Base-by-base conservation (phyloP, 2,329 filamentous ascomycete genomes). In the Aspergillus pseudoterreus region DNA sequence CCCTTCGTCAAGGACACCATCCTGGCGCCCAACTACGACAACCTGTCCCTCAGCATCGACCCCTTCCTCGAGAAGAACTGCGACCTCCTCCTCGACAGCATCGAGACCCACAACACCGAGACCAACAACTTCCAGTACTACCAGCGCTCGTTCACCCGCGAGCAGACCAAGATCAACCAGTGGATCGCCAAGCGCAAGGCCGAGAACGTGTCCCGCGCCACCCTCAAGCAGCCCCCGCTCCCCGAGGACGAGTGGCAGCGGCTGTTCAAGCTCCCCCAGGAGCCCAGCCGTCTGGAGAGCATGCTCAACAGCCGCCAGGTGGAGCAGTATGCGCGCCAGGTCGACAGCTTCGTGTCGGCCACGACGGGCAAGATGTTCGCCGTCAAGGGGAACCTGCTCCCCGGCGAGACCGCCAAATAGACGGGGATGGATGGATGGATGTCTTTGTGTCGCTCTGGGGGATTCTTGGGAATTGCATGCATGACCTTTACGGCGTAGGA, bases 91-190 rank as follows among this genome's bases (percentile, higher is more conserved):
- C 85, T 97, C 57, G 94, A 99, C 69, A 91, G 88, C 79, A 96
- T 99, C 71, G 94, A 99, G 80, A 87, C 88, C 50, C 94, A 99
- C 80, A 94, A 97, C 78, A 96, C 92, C 54, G 94, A 99, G 76
- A 87, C 95, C 71, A 97, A 97, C 84, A 99, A 99, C 82, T 94
- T 95, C 79, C 92, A 96, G 75, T 90, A 88, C 82, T 96, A 96
- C 80, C 91, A 96, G 78, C 85, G 94, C 66, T 91, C 95, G 68
- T 82, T 97, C 52, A 87, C 86, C 49, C 89, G 94, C 63, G 94
- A 99, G 78, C 94, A 99, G 78, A 78, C 88, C 66, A 99, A 97
- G 83, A 96, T 99, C 65, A 86, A 89, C 50, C 87, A 91, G 60
- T 99, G 94, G 94, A 92, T 97, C 77, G 78, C 86, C 56, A 97